phyloP scores from a whole-genome alignment of 1,139 yeast genomes.

The Saccharomycopsis hybrid region DNA sequence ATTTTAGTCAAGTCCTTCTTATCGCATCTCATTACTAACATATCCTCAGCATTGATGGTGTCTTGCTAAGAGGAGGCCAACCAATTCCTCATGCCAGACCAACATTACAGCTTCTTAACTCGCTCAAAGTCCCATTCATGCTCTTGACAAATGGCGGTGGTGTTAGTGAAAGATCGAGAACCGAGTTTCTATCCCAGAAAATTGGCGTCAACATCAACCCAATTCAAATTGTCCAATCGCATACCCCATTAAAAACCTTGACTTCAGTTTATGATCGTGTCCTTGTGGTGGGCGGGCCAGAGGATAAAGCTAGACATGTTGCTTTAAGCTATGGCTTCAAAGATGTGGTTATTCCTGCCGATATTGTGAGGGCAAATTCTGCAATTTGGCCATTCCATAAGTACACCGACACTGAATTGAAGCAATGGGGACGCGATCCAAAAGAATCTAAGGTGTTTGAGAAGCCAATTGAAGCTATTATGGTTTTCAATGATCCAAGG shows the following conservation, averaged over 20 bases:
- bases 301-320: constrained; percentile 61
- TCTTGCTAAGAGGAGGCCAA: constrained; percentile 68
- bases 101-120: constrained; percentile 54
- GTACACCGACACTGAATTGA: constrained; percentile 42
- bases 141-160: constrained; percentile 95
- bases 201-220: constrained; percentile 47
- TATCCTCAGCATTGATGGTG: constrained; percentile 84
- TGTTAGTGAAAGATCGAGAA: constrained; percentile 56
- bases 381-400: constrained; percentile 71
- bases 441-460: constrained; percentile 25
- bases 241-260: constrained; percentile 77
- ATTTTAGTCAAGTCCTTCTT: too few species aligned
- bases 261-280: constrained; percentile 52
- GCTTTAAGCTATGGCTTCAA: constrained; percentile 77
- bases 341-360: constrained; percentile 72
- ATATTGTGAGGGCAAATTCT: constrained; percentile 52
- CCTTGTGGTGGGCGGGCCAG: constrained; percentile 78
- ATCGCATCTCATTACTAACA: too few species aligned
- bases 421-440: constrained; percentile 36
- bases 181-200: constrained; percentile 45
- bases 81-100: constrained; percentile 63
- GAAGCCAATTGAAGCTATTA: constrained; percentile 63
- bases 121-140: constrained; percentile 66
- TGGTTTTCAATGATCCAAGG: constrained; percentile 87
- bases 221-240: constrained; percentile 77